These are phyloP conservation scores for Mycena pura DNA, from an alignment of 768 basidiomycete species.

Conservation along the genomic window DNA sequence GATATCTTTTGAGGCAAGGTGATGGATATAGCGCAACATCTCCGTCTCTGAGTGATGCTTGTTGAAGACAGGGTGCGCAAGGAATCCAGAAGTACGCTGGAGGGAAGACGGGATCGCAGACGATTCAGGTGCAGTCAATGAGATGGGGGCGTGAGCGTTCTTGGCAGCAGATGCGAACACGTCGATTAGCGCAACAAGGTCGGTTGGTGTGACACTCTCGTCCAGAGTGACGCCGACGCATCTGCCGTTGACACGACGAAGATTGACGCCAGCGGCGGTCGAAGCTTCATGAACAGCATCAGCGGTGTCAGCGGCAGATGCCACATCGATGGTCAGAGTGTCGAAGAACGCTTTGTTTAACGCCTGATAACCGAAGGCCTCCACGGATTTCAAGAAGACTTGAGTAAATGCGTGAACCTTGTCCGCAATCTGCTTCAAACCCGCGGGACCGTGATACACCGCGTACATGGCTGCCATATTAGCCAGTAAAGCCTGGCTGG, in stretches of 20 bases:
- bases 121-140: slow-evolving; percentile 49
- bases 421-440: slow-evolving; percentile 82
- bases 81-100: slow-evolving; percentile 69
- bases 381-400: slow-evolving; percentile 70
- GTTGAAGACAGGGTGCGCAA: slow-evolving; percentile 93
- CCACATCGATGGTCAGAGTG: slow-evolving; percentile 82
- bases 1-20: slow-evolving; percentile 93
- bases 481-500: slow-evolving; percentile 94
- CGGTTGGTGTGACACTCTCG: slow-evolving; percentile 81
- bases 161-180: slow-evolving; percentile 76
- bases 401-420: slow-evolving; percentile 92
- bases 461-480: slow-evolving; percentile 99
- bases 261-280: slow-evolving; percentile 73
- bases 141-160: slow-evolving; percentile 48
- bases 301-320: slow-evolving; percentile 59
- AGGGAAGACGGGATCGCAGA: slow-evolving; percentile 62
- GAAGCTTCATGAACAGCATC: slow-evolving; percentile 75
- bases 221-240: slow-evolving; percentile 91
- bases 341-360: slow-evolving; percentile 88
- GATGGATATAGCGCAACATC: slow-evolving; percentile 96
- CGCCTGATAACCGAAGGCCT: slow-evolving; percentile 75
- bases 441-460: slow-evolving; percentile 92
- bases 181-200: slow-evolving; percentile 79
- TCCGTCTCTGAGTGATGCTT: slow-evolving; percentile 98
- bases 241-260: slow-evolving; percentile 76